Evolutionary conservation across 2,329 filamentous ascomycete species (phyloP).

Genomic region (Fusarium irregulare): DNA sequence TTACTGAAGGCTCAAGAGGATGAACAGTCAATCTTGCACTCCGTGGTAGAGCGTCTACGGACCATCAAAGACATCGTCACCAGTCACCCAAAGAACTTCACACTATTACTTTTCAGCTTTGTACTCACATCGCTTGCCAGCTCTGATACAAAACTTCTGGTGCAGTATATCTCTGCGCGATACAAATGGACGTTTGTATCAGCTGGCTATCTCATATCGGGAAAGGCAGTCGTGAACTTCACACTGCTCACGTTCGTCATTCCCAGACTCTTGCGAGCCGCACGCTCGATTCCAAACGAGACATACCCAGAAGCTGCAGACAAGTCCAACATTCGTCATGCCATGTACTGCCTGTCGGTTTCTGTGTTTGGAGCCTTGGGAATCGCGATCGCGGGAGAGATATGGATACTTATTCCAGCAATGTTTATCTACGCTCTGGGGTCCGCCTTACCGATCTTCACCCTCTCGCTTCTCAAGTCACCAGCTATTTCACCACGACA

Average conservation of each 20-base stretch:
- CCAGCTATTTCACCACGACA: slow-evolving; percentile 48
- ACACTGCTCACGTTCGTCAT: slow-evolving; percentile 56
- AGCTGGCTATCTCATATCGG: slow-evolving; percentile 61
- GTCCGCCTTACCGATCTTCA: slow-evolving; percentile 62
- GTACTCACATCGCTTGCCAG: slow-evolving; percentile 62
- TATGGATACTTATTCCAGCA: slow-evolving; percentile 57
- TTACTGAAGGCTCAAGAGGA: slow-evolving; percentile 52
- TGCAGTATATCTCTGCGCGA: slow-evolving; percentile 63
- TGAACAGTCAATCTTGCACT: slow-evolving; percentile 25
- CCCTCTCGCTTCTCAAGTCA: slow-evolving; percentile 60
- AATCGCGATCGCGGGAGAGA: slow-evolving; percentile 54
- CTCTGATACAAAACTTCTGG: slow-evolving; percentile 62
- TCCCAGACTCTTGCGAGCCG: slow-evolving; percentile 51
- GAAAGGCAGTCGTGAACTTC: slow-evolving; percentile 62
- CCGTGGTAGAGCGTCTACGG: slow-evolving; percentile 37
- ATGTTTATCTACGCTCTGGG: slow-evolving; percentile 61
- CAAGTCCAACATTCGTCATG: slow-evolving; percentile 33
- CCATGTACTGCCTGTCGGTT: slow-evolving; percentile 33
- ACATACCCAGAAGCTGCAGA: slow-evolving; percentile 6
- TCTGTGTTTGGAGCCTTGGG: slow-evolving; percentile 54
- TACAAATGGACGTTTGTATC: slow-evolving; percentile 60
- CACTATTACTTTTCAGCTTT: slow-evolving; percentile 57
- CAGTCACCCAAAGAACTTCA: slow-evolving; percentile 56
- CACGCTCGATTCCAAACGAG: background rate
- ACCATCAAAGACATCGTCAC: slow-evolving; percentile 50